Conservation (phyloP, 176 grass and related monocot species). For the barley (Hordeum vulgare) region MorexV3_pseudomolecules_assembly NC_058519.1:68390009-68390508, state of each 20-base stretch:
- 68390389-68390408: conserved; percentile 32
- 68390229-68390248: conserved; percentile 47
- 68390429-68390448: conserved; percentile 35
- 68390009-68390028: conserved; percentile 31
- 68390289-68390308: conserved; percentile 44
- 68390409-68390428: conserved; percentile 28
- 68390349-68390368: conserved; percentile 51
- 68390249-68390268: conserved; percentile 27
- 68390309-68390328: conserved; percentile 39
- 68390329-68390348: conserved; percentile 32
- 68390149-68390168: conserved; percentile 65
- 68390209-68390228: conserved; percentile 56
- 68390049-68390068: conserved; percentile 46
- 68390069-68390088: conserved; percentile 56
- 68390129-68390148: conserved; percentile 28
- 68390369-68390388: conserved; percentile 73
- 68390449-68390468: conserved; percentile 78
- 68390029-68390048: conserved; percentile 62
- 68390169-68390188: conserved; percentile 21
- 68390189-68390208: conserved; percentile 45
- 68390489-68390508: conserved; percentile 37
- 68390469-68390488: conserved; percentile 57
- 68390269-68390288: conserved; percentile 71
- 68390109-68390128: conserved; percentile 48
- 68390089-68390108: conserved; percentile 36